Base-by-base conservation (phyloP, 2,329 filamentous ascomycete genomes). In the Bipolaris sorokiniana region DNA sequence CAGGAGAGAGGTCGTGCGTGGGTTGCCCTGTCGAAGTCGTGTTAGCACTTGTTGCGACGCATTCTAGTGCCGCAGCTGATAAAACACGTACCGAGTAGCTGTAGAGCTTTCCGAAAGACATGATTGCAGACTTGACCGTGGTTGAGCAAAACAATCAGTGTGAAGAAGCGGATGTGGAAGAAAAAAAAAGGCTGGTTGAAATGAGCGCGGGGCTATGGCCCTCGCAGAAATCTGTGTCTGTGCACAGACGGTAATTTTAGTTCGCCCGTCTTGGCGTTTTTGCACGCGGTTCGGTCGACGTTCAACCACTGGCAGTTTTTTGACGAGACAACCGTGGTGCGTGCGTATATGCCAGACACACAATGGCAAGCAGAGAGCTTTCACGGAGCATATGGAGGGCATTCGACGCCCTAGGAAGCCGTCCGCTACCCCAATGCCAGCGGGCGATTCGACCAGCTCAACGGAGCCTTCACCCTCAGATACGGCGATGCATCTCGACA, bases 31-130 rank as follows among this genome's bases (percentile, higher is more conserved):
- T 56, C 61, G 59, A 48, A 48, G 45, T 51, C 57, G 54, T 60
- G 67, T 74, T 68, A 70, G 64, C 58, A 70, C 60, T 69, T 66
- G 64, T 67, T 48, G 48, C 34, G 34, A 20, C 45, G 48, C 33
- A 46, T 55, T 36, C 3, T 16, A 38, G 26, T 42, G 20, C 40
- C 20, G 53, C 47, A 64, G 50, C 37, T 15, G 31, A 23, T 33
- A 16, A 16, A n/a, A 20, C 26, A 66, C 65, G 13, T 59, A 74
- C 94, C 83, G 86, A 79, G 80, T 86, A 87, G 79, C 90, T 90
- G 88, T 95, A 98, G 77, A 99, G 88, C 86, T 96, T 99, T 84
- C 95, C 95, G 87, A 99, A 98, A 78, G 91, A 86, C 90, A 96
- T 96, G 80, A 86, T 91, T 83, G 78, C 75, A 63, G 59, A 63